Evolutionary conservation across 768 basidiomycete genomes (phyloP).

Genomic region (Mycena alexandri): DNA sequence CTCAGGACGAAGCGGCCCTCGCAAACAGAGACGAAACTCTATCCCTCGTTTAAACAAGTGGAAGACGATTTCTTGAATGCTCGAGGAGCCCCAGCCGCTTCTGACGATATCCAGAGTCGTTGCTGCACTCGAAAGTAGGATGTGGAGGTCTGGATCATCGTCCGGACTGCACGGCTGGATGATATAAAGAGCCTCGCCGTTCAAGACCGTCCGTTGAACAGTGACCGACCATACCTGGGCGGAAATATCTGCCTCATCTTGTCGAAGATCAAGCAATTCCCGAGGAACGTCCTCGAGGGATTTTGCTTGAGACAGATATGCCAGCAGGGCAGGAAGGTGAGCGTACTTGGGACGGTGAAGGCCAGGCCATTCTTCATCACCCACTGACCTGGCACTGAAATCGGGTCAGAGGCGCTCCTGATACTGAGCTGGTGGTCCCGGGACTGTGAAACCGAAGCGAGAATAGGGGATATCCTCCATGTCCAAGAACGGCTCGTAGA

Average conservation of each 20-base stretch:
- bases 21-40: slow-evolving; percentile 9
- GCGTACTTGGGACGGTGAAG: not conserved
- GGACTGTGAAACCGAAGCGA: slow-evolving; percentile 10
- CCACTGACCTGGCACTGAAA: not conserved
- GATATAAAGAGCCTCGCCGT: slow-evolving; percentile 1
- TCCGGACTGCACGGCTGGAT: not conserved
- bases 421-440: not conserved
- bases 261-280: slow-evolving; percentile 24
- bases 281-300: slow-evolving; percentile 8
- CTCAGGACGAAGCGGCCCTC: not conserved
- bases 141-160: not conserved
- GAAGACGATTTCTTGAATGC: no score
- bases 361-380: slow-evolving; percentile 7
- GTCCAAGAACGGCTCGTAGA: slow-evolving; percentile 1
- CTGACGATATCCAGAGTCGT: not conserved
- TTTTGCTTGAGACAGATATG: not conserved
- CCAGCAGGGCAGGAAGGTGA: slow-evolving; percentile 2
- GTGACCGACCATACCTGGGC: not conserved
- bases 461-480: not conserved
- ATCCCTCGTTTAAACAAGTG: not conserved
- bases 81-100: slow-evolving; percentile 15
- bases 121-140: no score
- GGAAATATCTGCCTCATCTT: slow-evolving; percentile 12
- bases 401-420: not conserved
- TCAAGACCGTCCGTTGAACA: not conserved